Conservation (phyloP, 352 stramenopile genomes). For the Globisporangium nodosum region DNA sequence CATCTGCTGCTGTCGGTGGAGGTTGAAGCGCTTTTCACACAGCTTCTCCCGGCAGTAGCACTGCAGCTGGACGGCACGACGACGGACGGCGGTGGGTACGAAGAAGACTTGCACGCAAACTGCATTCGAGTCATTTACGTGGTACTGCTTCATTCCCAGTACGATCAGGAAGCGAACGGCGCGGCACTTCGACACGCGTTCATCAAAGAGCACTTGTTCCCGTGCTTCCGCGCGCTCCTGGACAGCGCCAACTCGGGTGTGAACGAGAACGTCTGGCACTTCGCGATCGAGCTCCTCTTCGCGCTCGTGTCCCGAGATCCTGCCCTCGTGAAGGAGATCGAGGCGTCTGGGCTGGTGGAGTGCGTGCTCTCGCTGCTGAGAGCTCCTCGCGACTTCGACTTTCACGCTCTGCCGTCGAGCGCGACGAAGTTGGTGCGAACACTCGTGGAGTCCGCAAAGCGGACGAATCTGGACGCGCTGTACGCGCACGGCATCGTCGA, state of each 20-base stretch:
- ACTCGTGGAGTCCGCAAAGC: conserved; percentile 16
- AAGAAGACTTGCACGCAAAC: conserved; percentile 27
- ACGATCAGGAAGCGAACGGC: conserved; percentile 12
- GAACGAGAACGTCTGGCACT: conserved; percentile 45
- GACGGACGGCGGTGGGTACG: conserved; percentile 2
- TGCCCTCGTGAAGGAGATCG: conserved; percentile 18
- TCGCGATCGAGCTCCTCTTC: conserved; percentile 43
- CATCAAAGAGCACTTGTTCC: conserved; percentile 38
- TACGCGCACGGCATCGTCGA: conserved; percentile 26
- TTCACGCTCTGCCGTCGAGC: conserved; percentile 26
- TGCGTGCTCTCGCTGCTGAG: conserved; percentile 26
- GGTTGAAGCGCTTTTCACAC: conserved; percentile 31
- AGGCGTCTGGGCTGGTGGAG: conserved; percentile 17
- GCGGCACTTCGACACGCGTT: conserved; percentile 28
- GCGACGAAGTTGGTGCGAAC: conserved; percentile 30
- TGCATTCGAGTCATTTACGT: conserved; percentile 49
- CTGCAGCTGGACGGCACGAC: conserved; percentile 16
- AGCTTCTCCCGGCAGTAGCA: conserved; percentile 47
- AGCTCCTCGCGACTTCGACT: conserved; percentile 17
- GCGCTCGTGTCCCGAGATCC: conserved; percentile 32
- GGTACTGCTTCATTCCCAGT: conserved; percentile 45
- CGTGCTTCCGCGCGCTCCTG: conserved; percentile 27
- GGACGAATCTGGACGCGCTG: conserved; percentile 16
- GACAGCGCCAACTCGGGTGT: not conserved
- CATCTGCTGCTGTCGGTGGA: conserved; percentile 38